Conservation (phyloP, 768 basidiomycete species). For the Mycena chlorophos region DNA sequence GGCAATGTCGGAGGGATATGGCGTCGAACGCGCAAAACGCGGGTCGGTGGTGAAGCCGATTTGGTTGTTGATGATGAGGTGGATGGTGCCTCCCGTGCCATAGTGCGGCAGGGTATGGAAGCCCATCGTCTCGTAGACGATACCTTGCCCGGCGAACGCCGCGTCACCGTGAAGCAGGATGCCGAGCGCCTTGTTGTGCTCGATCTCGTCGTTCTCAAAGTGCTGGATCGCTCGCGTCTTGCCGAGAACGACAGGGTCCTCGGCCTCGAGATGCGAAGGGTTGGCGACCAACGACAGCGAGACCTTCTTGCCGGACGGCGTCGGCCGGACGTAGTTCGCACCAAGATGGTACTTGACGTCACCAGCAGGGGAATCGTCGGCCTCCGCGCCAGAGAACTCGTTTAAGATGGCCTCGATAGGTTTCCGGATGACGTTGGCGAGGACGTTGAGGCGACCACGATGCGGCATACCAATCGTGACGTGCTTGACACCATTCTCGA, state of each 20-base stretch:
- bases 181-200: conserved; percentile 86
- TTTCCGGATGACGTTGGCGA: conserved; percentile 98
- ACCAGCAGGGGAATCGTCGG: conserved; percentile 81
- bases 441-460: conserved; percentile 95
- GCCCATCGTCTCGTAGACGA: conserved; percentile 99
- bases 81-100: conserved; percentile 97
- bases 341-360: conserved; percentile 99
- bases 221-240: conserved; percentile 98
- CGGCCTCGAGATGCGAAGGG: conserved; percentile 96
- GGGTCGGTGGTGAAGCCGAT: conserved; percentile 99
- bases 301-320: conserved; percentile 97
- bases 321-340: conserved; percentile 97
- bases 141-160: conserved; percentile 96
- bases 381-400: conserved; percentile 82
- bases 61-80: conserved; percentile 98
- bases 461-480: conserved; percentile 99
- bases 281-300: conserved; percentile 97
- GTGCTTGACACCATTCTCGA: conserved; percentile 93
- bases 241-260: conserved; percentile 96
- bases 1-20: conserved; percentile 97
- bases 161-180: conserved; percentile 97
- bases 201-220: conserved; percentile 82
- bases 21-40: conserved; percentile 94
- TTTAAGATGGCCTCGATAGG: conserved; percentile 97
- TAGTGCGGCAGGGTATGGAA: conserved; percentile 94